Evolutionary conservation across 1,139 yeast genomes (phyloP), one percentile per base, ranked within the genome.

Genomic region (Taiozyma sp.): DNA sequence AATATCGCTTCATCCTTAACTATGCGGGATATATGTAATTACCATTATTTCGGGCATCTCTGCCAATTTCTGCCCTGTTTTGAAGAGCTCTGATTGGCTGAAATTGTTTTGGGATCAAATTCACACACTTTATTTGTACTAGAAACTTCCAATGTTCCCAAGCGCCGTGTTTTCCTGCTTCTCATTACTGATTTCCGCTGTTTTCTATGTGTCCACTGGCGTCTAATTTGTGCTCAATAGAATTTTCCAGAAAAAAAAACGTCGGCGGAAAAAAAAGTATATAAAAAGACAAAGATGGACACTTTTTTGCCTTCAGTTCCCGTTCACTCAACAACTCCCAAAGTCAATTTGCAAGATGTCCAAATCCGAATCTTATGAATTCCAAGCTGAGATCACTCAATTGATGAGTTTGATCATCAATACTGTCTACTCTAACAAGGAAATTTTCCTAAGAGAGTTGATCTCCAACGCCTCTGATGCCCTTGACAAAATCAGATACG

Each of bases 351-450:
- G 36, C 50, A 57, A 51, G 54, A 84, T 83, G 91, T 75, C 87
- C 62, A 78, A 77, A 69, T 74, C 81, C 69, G 95, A 87, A 80
- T 85, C 95, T 56, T 90, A 83, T 72, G 99, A 93, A 81, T 93
- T 93, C 79, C 97, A 96, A 75, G 99, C 99, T 83, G 99, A 93
- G 91, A 95, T 93, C 76, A 88, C 98, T 86, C 99, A 93, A 96
- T 83, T 95, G 84, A 88, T 95, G 98, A 89, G 97, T 74, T 86
- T 93, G 83, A 91, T 95, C 91, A 93, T 95, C 80, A 95, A 95
- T 90, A 95, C 99, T 54, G 99, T 95, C 69, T 95, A 95, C 78
- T 93, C 99, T 54, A 95, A 95, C 86, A 95, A 95, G 81, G 99
- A 95, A 76, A 93, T 95, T 69, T 95, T 95, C 85, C 81, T 95